Conservation (phyloP, 495 filamentous ascomycete species). For the Elaphomyces granulatus region DNA sequence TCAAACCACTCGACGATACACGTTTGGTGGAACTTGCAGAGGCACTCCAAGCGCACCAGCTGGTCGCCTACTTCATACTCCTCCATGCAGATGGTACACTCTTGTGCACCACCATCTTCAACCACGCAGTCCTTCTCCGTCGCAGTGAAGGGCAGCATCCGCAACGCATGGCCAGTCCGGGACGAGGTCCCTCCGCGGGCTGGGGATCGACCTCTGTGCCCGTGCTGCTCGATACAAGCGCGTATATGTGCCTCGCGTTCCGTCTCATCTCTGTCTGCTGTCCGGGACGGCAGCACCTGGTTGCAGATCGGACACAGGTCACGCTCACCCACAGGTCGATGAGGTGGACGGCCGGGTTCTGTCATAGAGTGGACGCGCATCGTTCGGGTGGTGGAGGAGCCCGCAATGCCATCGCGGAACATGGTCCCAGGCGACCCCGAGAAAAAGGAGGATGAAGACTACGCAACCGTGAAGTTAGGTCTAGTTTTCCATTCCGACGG, state of each 20-base stretch:
- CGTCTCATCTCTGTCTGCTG: conserved; percentile 42
- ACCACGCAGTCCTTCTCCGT: conserved; percentile 86
- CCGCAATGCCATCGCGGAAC: neutral
- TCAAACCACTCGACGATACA: conserved; percentile 48
- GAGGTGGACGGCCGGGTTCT: conserved; percentile 9
- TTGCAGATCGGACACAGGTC: conserved; percentile 91
- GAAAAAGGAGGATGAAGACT: neutral
- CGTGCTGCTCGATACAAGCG: conserved; percentile 48
- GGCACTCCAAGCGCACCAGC: conserved; percentile 77
- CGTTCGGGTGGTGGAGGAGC: conserved; percentile 1
- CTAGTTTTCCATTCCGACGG: too few species aligned
- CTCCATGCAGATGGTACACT: conserved; percentile 94
- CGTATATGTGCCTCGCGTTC: conserved; percentile 63
- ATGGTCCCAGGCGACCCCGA: neutral
- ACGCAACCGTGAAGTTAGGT: neutral
- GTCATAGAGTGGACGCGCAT: conserved; percentile 1
- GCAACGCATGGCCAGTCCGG: conserved; percentile 11
- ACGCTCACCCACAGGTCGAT: conserved; percentile 42
- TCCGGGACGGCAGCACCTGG: conserved; percentile 51
- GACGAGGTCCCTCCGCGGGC: conserved; percentile 11
- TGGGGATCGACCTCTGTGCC: conserved; percentile 10
- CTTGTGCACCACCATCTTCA: conserved; percentile 41
- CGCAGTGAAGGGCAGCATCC: conserved; percentile 60
- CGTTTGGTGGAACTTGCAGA: conserved; percentile 78
- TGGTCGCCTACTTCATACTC: conserved; percentile 77